Evolutionary conservation across 495 filamentous ascomycete genomes (phyloP).

Genomic region (Thozetella sp.): DNA sequence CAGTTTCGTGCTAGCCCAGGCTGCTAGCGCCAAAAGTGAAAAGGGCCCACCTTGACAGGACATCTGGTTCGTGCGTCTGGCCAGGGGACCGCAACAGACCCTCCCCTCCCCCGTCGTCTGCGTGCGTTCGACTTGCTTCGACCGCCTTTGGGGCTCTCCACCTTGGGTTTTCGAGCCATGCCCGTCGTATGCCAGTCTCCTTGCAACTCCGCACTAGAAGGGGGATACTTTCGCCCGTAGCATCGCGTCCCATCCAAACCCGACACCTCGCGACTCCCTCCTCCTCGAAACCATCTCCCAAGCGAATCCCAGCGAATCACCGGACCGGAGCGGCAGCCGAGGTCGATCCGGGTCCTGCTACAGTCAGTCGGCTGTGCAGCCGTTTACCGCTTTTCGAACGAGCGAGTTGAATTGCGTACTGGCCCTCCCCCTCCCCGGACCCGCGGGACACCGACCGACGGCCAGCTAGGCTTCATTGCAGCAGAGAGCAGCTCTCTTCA

Average conservation of each 20-base stretch:
- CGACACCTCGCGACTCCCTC: not conserved
- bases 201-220: not conserved
- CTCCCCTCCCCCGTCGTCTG: not conserved
- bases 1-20: not conserved
- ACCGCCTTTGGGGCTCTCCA: constrained; percentile 1
- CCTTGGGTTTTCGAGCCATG: not conserved
- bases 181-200: not conserved
- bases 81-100: constrained; percentile 1
- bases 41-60: not conserved
- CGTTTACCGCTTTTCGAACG: constrained; percentile 2
- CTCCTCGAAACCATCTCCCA: too few relatives aligned
- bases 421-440: not conserved
- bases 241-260: too few relatives aligned
- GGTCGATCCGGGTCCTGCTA: not conserved
- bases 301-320: not conserved
- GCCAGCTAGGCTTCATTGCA: too few relatives aligned
- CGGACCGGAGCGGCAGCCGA: not conserved
- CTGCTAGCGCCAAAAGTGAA: not conserved
- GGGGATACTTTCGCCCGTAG: not conserved
- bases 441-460: constrained; percentile 1
- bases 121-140: not conserved
- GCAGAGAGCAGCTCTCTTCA: too few relatives aligned
- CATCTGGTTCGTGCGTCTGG: too few relatives aligned
- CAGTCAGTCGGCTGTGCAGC: not conserved
- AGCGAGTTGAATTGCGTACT: constrained; percentile 1